phyloP scores from a whole-genome alignment of 2,329 filamentous ascomycete species.

The Davidsoniella neocaledoniae region DNA sequence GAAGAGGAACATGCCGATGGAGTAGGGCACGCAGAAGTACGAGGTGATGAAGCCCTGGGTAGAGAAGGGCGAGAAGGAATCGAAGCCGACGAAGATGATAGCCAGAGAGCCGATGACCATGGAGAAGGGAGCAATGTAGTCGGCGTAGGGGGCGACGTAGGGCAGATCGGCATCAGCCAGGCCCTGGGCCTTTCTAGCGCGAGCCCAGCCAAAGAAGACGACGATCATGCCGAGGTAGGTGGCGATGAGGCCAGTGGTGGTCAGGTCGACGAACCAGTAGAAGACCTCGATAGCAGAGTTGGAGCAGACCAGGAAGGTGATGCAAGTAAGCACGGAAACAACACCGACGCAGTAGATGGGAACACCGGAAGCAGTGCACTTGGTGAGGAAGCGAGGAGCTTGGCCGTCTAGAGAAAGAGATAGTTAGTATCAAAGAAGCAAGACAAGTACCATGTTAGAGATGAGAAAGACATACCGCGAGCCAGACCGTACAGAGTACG shows the following conservation, averaged over 20 bases:
- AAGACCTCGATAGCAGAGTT: constrained; percentile 32
- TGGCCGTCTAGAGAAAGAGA: constrained; percentile 25
- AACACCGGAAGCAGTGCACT: constrained; percentile 43
- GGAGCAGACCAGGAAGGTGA: constrained; percentile 35
- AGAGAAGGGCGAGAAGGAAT: constrained; percentile 34
- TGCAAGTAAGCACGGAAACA: constrained; percentile 35
- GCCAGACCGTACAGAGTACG: constrained; percentile 35
- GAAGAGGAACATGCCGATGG: constrained; percentile 38
- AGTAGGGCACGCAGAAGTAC: constrained; percentile 38
- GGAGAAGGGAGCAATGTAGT: constrained; percentile 5
- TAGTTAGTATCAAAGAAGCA: not conserved
- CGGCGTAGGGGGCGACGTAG: constrained; percentile 27
- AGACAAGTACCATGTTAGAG: not conserved
- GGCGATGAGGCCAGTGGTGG: constrained; percentile 42
- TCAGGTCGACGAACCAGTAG: constrained; percentile 37
- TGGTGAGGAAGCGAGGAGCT: constrained; percentile 34
- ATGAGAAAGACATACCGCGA: constrained; percentile 15
- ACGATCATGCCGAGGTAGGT: constrained; percentile 40
- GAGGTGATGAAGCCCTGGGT: constrained; percentile 25
- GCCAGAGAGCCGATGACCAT: constrained; percentile 32
- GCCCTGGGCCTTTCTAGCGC: constrained; percentile 35
- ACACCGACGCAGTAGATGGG: constrained; percentile 40
- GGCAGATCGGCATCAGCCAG: constrained; percentile 30
- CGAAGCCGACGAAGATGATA: constrained; percentile 39
- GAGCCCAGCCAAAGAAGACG: constrained; percentile 31